phyloP scores from a whole-genome alignment of 164 flowering plant species.

The Dillenia suffruticosa region DNA sequence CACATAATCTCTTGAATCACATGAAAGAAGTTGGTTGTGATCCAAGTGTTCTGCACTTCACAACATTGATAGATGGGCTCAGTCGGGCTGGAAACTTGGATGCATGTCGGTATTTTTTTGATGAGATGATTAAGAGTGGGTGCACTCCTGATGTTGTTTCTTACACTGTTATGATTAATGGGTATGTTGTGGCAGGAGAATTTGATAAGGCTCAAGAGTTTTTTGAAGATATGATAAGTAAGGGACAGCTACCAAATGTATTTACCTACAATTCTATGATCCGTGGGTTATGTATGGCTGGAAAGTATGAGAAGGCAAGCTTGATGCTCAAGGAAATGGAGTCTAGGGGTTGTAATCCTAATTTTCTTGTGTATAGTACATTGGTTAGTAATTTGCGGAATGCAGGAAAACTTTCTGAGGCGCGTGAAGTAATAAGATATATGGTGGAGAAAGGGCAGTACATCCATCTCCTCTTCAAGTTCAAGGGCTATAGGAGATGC shows the following conservation, averaged over 20 bases:
- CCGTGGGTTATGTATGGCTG: conserved; percentile 75
- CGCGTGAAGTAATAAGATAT: conserved; percentile 52
- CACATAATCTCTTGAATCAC: conserved; percentile 64
- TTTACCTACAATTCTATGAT: conserved; percentile 93
- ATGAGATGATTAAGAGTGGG: conserved; percentile 64
- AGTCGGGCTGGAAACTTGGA: conserved; percentile 86
- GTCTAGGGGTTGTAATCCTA: conserved; percentile 76
- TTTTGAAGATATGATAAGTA: conserved; percentile 67
- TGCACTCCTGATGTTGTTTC: conserved; percentile 80
- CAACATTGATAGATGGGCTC: conserved; percentile 84
- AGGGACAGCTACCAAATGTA: conserved; percentile 80
- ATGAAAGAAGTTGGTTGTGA: conserved; percentile 73
- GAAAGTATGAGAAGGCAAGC: conserved; percentile 65
- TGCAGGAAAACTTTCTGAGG: conserved; percentile 71
- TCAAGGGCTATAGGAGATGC: conserved; percentile 52
- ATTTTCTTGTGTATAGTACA: conserved; percentile 77
- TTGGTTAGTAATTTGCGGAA: conserved; percentile 56
- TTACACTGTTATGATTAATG: conserved; percentile 86
- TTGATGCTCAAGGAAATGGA: conserved; percentile 80
- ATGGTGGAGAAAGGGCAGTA: conserved; percentile 74
- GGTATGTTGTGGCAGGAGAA: conserved; percentile 58
- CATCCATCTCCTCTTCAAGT: conserved; percentile 44
- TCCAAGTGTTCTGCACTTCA: conserved; percentile 78
- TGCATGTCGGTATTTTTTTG: conserved; percentile 73
- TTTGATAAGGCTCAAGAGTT: conserved; percentile 59